A percentile compares a stretch with the other conserved stretches of the same genome.
Conservation (phyloP, 768 basidiomycete genomes). For the Amanita pallidorosea region DNA sequence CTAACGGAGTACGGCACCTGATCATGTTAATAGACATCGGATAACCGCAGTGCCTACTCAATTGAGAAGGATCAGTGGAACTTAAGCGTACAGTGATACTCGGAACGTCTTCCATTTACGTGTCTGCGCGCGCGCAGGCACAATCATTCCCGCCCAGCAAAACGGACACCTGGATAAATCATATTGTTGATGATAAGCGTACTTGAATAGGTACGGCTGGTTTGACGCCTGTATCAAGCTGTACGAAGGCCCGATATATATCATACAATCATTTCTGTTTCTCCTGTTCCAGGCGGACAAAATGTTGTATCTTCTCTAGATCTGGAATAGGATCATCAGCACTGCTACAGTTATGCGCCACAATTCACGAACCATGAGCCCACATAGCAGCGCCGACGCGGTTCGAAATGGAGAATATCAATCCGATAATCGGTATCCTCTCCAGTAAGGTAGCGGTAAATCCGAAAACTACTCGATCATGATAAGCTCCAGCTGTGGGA, state of each 20-base stretch:
- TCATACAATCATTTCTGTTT: not conserved
- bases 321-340: constrained; percentile 24
- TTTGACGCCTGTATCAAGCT: not conserved
- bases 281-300: constrained; percentile 14
- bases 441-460: constrained; percentile 79
- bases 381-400: constrained; percentile 93
- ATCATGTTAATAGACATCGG: too few species aligned
- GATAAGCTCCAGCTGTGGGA: not conserved
- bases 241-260: too few species aligned
- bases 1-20: too few species aligned
- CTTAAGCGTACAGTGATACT: too few species aligned
- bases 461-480: constrained; percentile 58
- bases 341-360: not conserved
- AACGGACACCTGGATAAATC: not conserved
- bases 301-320: constrained; percentile 50
- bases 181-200: not conserved
- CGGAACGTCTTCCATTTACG: too few species aligned
- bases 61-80: too few species aligned
- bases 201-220: not conserved
- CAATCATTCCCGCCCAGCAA: too few species aligned
- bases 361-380: constrained; percentile 50
- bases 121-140: too few species aligned
- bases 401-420: constrained; percentile 79
- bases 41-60: too few species aligned
- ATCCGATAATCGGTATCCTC: constrained; percentile 55